Base-by-base conservation (phyloP, 306 rosid genomes). In the Notholithocarpus densiflorus region DNA sequence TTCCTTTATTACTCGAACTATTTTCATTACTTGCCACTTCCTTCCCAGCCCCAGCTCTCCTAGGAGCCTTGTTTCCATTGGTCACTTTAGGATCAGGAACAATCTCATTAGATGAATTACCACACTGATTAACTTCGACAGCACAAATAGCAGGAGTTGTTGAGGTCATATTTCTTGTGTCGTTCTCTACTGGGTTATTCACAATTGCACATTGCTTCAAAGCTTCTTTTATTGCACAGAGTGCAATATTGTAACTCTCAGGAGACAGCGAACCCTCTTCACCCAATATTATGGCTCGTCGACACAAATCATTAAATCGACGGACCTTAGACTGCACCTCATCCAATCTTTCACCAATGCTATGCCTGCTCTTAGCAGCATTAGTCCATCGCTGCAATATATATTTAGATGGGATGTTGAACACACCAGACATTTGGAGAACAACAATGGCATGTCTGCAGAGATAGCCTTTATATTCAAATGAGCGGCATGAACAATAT, bases 381-480 rank as follows among this genome's bases (percentile, higher is more conserved):
- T 88, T 88, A 56, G 91, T 88, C 86, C 89, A 83, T 78, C 91
- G 75, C 81, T 88, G 86, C 83, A 88, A 77, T 66, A 88, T 75
- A 81, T 88, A 88, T 81, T 88, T 86, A 31, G 89, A 66, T 7
- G 91, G 91, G 78, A 88, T 81, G 79, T 82, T 83, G 86, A 88
- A 88, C 65, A 88, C 88, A 71, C 91, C 91, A 53, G 91, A 88
- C 91, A 88, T 88, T 84, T 88, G 91, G 64, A 88, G 84, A 74
- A 88, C 91, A 51, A 88, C 91, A 84, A 88, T 82, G 54, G 86
- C 88, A 77, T 88, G 91, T 68, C 91, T 83, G 59, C 91, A 88
- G 40, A 83, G 86, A 85, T 83, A 86, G 64, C 91, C 91, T 77
- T 81, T 83, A 74, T 86, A 88, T 79, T 88, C 91, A 84, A 86